Conservation (phyloP, 345 rosid species). For the Aegle marmelos region DNA sequence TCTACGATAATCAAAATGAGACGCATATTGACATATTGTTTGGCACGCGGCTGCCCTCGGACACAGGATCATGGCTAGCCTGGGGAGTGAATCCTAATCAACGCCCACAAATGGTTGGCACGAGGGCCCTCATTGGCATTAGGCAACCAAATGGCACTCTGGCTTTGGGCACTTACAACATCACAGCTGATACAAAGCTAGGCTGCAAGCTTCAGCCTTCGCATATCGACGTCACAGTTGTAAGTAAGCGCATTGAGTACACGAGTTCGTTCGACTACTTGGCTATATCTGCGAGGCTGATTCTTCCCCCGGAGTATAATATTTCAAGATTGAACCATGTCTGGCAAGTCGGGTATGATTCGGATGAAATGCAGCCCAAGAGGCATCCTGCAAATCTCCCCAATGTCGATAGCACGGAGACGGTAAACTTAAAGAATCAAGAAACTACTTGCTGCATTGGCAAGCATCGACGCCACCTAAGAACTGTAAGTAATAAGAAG, state of each 20-base stretch:
- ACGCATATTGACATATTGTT: slow-evolving; percentile 25
- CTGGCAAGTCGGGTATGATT: slow-evolving; percentile 48
- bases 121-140: slow-evolving; percentile 48
- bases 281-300: slow-evolving; percentile 20
- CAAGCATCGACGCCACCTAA: not conserved
- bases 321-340: slow-evolving; percentile 38
- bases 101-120: slow-evolving; percentile 46
- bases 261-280: not conserved
- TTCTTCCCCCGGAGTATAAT: slow-evolving; percentile 33
- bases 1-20: not conserved
- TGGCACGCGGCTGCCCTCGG: slow-evolving; percentile 14
- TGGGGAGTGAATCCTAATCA: slow-evolving; percentile 56
- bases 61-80: slow-evolving; percentile 41
- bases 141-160: slow-evolving; percentile 9
- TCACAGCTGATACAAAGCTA: slow-evolving; percentile 29
- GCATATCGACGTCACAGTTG: slow-evolving; percentile 8
- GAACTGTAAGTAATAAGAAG: slow-evolving; percentile 28
- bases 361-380: slow-evolving; percentile 22
- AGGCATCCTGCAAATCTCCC: slow-evolving; percentile 33
- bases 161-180: slow-evolving; percentile 25
- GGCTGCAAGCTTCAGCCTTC: slow-evolving; percentile 41
- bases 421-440: slow-evolving; percentile 17
- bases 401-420: slow-evolving; percentile 46
- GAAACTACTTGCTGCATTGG: not conserved
- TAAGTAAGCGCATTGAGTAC: not conserved